Base-by-base conservation (phyloP, 257 asterid species). In the Solanum bulbocastanum region DNA sequence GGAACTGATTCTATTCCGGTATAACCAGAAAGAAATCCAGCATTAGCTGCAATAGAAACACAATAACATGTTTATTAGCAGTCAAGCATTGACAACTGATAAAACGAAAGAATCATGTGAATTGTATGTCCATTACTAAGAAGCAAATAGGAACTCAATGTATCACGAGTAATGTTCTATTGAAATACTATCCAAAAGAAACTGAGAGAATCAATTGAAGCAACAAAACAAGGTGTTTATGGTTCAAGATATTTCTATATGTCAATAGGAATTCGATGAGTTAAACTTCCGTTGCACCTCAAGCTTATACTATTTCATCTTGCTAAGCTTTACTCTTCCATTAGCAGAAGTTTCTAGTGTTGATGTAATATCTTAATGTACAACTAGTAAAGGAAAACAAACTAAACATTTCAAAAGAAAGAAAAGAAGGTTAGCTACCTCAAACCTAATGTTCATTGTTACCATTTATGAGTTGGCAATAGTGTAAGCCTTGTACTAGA, bases 1-100 rank as follows among this genome's bases (percentile, higher is more conserved):
- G 98, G 99, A 88, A 95, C 91, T 36, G 98, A 95, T 94, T 95
- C 98, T 85, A 97, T 88, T 81, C 99, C 98, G 1, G 95, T 9
- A 37, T 76, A 93, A 86, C 99, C 98, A 78, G 99, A 96, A 35
- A 97, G 92, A 81, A 97, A 87, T 83, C 98, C 99, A 87, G 98
- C 98, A 92, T 94, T 92, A 89, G 98, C 99, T 97, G 95, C 95
- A 93, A 32, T 30, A 30, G 39, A 20, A 49, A 49, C 86, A 82
- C 30, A 25, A 25, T 25, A 6, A 42, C 35, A 56, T 66, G 3
- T n/a, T 25, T 23, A 44, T 68, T 40, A 68, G 39, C 66, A 25
- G 32, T 20, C 44, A 82, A 82, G 30, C 44, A 49, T n/a, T 18
- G 40, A 46, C 39, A 44, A 14, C 15, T 25, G 37, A 42, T 25